Conservation (phyloP, 805 yeast genomes). For the Ogataea degrootiae region DNA sequence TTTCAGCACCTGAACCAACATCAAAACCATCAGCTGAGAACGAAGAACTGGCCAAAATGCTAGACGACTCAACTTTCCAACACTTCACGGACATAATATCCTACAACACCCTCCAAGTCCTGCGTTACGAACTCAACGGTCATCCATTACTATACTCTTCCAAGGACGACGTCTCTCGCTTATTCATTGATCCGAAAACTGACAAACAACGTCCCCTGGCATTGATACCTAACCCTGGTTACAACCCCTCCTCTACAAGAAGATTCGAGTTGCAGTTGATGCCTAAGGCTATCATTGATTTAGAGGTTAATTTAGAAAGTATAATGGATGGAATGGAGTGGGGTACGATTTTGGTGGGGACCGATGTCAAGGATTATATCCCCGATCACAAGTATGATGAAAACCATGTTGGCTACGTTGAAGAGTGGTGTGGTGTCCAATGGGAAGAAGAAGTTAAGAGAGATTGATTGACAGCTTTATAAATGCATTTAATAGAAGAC, state of each 20-base stretch:
- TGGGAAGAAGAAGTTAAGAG: conserved; percentile 23
- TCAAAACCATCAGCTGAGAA: conserved; percentile 28
- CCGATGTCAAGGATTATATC: conserved; percentile 58
- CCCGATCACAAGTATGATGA: conserved; percentile 47
- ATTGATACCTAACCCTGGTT: conserved; percentile 54
- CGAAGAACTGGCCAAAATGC: conserved; percentile 46
- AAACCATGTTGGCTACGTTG: conserved; percentile 53
- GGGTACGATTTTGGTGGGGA: conserved; percentile 88
- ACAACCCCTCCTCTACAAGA: conserved; percentile 54
- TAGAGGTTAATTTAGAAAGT: conserved; percentile 48
- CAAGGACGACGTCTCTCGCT: conserved; percentile 48
- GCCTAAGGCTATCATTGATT: conserved; percentile 87
- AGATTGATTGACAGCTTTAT: background rate
- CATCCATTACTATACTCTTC: conserved; percentile 70
- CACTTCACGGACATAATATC: conserved; percentile 70
- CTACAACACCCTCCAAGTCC: conserved; percentile 80
- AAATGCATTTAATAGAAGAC: no score
- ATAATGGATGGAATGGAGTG: conserved; percentile 83
- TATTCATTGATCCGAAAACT: conserved; percentile 28
- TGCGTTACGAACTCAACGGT: conserved; percentile 81
- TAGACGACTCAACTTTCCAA: conserved; percentile 76
- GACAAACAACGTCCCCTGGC: conserved; percentile 21
- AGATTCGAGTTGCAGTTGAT: conserved; percentile 84
- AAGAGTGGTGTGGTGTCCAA: conserved; percentile 26
- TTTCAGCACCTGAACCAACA: background rate